Conservation (phyloP, 306 rosid genomes). For the Trifolium subterraneum region DNA sequence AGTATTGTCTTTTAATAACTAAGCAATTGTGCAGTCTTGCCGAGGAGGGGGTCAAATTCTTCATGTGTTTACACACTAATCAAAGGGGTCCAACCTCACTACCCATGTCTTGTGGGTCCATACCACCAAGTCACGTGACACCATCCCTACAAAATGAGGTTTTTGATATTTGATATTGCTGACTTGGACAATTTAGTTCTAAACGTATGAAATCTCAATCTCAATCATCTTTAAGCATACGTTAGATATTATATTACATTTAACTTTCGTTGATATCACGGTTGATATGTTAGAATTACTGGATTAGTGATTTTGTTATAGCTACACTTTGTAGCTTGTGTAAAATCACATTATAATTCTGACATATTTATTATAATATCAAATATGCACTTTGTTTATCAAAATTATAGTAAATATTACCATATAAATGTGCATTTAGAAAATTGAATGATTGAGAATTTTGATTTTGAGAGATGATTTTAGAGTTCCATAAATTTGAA, state of each 20-base stretch:
- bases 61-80: slow-evolving; percentile 47
- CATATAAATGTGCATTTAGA: no score
- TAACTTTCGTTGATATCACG: no score
- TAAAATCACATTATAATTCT: no score
- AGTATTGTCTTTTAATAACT: slow-evolving; percentile 55
- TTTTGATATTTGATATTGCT: neutral
- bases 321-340: no score
- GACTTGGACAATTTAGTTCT: neutral
- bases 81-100: slow-evolving; percentile 45
- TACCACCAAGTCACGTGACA: slow-evolving; percentile 41
- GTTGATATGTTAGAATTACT: no score
- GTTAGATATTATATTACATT: no score
- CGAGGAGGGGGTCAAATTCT: slow-evolving; percentile 54
- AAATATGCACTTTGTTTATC: no score
- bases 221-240: no score
- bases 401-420: no score
- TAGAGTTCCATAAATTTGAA: neutral
- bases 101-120: slow-evolving; percentile 41
- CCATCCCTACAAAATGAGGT: neutral
- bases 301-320: no score
- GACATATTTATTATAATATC: no score
- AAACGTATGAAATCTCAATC: no score
- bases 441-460: neutral
- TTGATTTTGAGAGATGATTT: neutral
- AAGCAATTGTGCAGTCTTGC: slow-evolving; percentile 50